Evolutionary conservation across 2,329 filamentous ascomycete genomes (phyloP).

Genomic region (Zymoseptoria brevis): DNA sequence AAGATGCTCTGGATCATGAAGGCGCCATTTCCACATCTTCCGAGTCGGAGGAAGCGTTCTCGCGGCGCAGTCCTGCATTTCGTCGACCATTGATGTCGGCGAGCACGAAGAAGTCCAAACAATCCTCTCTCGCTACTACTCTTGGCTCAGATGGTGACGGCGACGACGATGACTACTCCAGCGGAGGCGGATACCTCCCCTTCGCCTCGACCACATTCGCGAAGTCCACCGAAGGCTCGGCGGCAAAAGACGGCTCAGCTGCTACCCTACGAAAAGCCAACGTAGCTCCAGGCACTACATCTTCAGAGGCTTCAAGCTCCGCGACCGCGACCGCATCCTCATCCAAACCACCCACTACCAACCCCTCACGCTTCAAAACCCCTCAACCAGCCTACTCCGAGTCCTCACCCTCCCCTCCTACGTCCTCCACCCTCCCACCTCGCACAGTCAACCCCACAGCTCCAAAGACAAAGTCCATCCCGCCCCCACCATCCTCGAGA

Average conservation of each 20-base stretch:
- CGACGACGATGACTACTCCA: slow-evolving; percentile 49
- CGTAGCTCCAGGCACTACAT: not conserved
- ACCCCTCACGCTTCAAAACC: not conserved
- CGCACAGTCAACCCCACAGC: slow-evolving; percentile 58
- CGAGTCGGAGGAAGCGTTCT: slow-evolving; percentile 27
- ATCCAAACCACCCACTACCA: not conserved
- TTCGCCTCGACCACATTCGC: slow-evolving; percentile 28
- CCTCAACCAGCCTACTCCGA: slow-evolving; percentile 5
- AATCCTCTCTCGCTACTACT: slow-evolving; percentile 8
- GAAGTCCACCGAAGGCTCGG: slow-evolving; percentile 16
- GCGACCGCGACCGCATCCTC: not conserved
- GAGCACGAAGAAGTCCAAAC: slow-evolving; percentile 5
- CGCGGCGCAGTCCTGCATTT: slow-evolving; percentile 39
- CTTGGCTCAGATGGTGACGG: slow-evolving; percentile 28
- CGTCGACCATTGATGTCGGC: slow-evolving; percentile 18
- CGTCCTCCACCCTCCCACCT: slow-evolving; percentile 48
- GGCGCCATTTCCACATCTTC: slow-evolving; percentile 21
- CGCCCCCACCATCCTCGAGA: too few relatives aligned
- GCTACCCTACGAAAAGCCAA: not conserved
- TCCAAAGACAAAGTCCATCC: not conserved
- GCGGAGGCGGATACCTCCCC: slow-evolving; percentile 35
- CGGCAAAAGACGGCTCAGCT: not conserved
- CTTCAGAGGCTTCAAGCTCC: slow-evolving; percentile 12
- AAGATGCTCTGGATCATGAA: slow-evolving; percentile 24
- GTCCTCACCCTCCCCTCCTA: slow-evolving; percentile 12